Evolutionary conservation across 164 flowering plant species (phyloP).

Genomic region (Paratinospora sagittata): DNA sequence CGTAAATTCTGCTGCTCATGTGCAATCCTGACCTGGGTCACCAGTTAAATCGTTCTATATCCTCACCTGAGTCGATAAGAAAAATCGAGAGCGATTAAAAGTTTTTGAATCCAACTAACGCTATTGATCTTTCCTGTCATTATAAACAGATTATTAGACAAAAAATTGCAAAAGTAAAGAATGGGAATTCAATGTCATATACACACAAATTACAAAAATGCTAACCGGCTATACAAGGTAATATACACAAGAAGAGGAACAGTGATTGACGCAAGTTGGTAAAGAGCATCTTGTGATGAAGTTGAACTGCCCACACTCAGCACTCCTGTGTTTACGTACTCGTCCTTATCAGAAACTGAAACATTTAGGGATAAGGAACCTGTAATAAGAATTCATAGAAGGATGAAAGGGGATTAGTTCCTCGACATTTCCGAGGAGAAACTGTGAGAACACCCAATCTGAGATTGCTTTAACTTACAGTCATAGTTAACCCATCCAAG

Average conservation of each 20-base stretch:
- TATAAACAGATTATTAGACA: conserved; percentile 8
- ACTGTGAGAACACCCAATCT: not conserved
- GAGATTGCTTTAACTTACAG: conserved; percentile 42
- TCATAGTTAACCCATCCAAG: conserved; percentile 86
- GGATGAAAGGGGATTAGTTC: too few relatives aligned
- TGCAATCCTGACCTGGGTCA: too few relatives aligned
- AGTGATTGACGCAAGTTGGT: conserved; percentile 13
- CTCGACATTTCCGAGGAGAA: not conserved
- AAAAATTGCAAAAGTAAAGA: conserved; percentile 14
- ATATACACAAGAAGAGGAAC: conserved; percentile 19
- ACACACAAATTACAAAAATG: conserved; percentile 5
- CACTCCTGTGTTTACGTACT: conserved; percentile 44
- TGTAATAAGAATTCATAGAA: conserved; percentile 6
- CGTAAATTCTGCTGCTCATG: too few relatives aligned
- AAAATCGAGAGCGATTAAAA: too few relatives aligned
- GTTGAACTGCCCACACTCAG: conserved; percentile 31
- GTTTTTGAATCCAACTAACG: too few relatives aligned
- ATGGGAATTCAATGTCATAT: not conserved
- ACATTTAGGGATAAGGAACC: conserved; percentile 65
- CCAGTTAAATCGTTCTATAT: too few relatives aligned
- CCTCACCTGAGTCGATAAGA: too few relatives aligned
- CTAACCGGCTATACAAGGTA: not conserved
- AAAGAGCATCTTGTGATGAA: conserved; percentile 14
- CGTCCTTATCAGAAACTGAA: conserved; percentile 37
- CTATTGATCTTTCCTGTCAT: not conserved